A percentile compares a stretch with the other conserved stretches of the same genome.
Conservation (phyloP, 2,329 filamentous ascomycete genomes). For the Trichoderma gracile region DNA sequence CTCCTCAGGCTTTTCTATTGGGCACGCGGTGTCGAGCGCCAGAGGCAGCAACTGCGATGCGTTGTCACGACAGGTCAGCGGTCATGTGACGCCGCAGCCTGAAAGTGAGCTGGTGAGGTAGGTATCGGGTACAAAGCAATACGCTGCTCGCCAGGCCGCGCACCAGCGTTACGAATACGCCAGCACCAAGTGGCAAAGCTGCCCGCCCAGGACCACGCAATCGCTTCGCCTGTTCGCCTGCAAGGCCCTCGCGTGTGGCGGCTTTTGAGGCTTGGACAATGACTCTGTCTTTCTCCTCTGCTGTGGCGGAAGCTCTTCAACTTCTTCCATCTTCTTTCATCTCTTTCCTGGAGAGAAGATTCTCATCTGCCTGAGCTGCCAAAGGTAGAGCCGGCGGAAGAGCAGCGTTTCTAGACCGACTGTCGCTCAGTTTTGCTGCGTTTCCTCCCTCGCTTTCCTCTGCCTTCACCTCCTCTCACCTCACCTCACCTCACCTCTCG, state of each 20-base stretch:
- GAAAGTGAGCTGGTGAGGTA: not conserved
- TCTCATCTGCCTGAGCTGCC: no score
- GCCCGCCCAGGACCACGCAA: conserved; percentile 27
- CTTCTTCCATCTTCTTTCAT: not conserved
- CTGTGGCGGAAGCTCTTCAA: conserved; percentile 3
- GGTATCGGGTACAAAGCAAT: not conserved
- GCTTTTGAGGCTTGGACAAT: not conserved
- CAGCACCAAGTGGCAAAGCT: conserved; percentile 27
- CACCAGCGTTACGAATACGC: conserved; percentile 18
- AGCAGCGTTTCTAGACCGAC: not conserved
- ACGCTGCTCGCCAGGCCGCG: conserved; percentile 12
- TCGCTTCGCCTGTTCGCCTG: conserved; percentile 1
- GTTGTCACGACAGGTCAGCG: conserved; percentile 20
- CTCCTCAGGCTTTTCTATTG: not conserved
- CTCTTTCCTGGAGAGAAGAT: no score
- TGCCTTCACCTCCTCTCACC: no score
- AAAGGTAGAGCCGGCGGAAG: no score
- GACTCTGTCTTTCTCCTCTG: not conserved
- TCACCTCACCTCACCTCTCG: no score
- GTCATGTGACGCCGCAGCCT: conserved; percentile 16
- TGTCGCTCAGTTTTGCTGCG: not conserved
- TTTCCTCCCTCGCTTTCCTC: not conserved
- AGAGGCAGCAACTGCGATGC: not conserved
- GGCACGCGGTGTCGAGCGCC: not conserved
- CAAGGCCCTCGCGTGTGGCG: not conserved